Conservation (phyloP, 129 eudicot species). For the Pittosporum tobira region DNA sequence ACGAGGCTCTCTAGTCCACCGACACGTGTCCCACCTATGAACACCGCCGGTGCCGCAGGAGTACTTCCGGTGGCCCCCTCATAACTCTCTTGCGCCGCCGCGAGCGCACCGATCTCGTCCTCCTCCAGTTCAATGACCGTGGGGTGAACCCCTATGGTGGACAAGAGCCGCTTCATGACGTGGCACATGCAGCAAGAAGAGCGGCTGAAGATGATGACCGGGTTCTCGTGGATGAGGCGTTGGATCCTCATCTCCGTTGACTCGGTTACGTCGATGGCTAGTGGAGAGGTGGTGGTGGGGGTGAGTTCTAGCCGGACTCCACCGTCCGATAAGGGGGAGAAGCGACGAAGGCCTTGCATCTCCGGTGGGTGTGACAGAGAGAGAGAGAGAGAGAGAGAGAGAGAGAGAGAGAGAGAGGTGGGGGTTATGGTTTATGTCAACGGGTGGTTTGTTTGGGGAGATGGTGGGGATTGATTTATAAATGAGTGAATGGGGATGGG, state of each 20-base stretch:
- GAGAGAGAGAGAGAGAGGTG: background rate
- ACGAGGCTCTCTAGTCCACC: slow-evolving; percentile 81
- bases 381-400: slow-evolving; percentile 4
- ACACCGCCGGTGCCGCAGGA: slow-evolving; percentile 63
- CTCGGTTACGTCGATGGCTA: slow-evolving; percentile 65
- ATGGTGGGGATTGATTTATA: slow-evolving; percentile 8
- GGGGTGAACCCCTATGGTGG: slow-evolving; percentile 72
- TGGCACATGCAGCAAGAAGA: slow-evolving; percentile 93
- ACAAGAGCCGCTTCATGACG: slow-evolving; percentile 74
- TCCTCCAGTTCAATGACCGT: slow-evolving; percentile 86
- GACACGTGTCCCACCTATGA: slow-evolving; percentile 71
- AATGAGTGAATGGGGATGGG: slow-evolving; percentile 5
- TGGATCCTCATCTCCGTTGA: slow-evolving; percentile 81
- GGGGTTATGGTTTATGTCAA: background rate
- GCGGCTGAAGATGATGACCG: slow-evolving; percentile 74
- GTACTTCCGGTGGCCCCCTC: slow-evolving; percentile 20
- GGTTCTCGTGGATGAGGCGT: slow-evolving; percentile 68
- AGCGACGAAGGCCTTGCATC: slow-evolving; percentile 53
- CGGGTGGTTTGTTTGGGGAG: too few species aligned
- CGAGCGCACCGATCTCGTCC: slow-evolving; percentile 66
- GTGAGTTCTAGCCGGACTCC: slow-evolving; percentile 75
- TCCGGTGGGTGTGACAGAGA: background rate
- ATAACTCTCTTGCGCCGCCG: background rate
- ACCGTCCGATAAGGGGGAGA: slow-evolving; percentile 27
- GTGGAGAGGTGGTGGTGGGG: slow-evolving; percentile 52